Conservation (phyloP, 73 alveolate genomes). For the Paramecium bursaria region DNA sequence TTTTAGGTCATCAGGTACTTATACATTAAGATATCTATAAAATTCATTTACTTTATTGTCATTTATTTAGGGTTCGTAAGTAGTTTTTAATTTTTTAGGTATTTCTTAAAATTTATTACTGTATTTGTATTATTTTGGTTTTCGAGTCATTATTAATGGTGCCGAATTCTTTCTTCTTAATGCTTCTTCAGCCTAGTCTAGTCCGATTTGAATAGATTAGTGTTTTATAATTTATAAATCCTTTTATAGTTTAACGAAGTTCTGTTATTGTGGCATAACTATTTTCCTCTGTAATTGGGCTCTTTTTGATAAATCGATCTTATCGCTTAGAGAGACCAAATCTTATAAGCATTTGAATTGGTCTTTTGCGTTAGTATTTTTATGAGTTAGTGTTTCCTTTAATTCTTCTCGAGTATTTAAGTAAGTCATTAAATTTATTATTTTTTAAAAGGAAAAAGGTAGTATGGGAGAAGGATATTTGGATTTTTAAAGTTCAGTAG, state of each 20-base stretch:
- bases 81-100: not conserved
- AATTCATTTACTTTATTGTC: conserved; percentile 42
- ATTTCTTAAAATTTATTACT: not conserved
- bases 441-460: conserved; percentile 29
- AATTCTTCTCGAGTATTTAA: conserved; percentile 38
- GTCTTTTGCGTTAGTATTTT: not conserved
- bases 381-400: conserved; percentile 14
- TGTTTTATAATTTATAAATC: conserved; percentile 10
- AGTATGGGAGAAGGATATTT: conserved; percentile 7
- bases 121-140: conserved; percentile 7
- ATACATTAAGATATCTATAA: conserved; percentile 32
- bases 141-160: not conserved
- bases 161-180: conserved; percentile 32
- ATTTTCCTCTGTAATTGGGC: conserved; percentile 28
- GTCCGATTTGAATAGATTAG: conserved; percentile 16
- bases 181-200: conserved; percentile 37
- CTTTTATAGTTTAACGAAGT: not conserved
- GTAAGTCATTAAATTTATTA: conserved; percentile 15
- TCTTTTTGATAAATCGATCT: conserved; percentile 30
- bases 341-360: not conserved
- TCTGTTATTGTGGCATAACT: not conserved
- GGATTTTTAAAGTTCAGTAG: not conserved
- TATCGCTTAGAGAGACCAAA: conserved; percentile 18
- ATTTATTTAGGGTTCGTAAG: not conserved
- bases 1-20: conserved; percentile 39